Percentiles rank a stretch among this genome's conserved stretches.
Evolutionary conservation across 2,329 filamentous ascomycete genomes (phyloP).

Genomic region (Capronia americana): DNA sequence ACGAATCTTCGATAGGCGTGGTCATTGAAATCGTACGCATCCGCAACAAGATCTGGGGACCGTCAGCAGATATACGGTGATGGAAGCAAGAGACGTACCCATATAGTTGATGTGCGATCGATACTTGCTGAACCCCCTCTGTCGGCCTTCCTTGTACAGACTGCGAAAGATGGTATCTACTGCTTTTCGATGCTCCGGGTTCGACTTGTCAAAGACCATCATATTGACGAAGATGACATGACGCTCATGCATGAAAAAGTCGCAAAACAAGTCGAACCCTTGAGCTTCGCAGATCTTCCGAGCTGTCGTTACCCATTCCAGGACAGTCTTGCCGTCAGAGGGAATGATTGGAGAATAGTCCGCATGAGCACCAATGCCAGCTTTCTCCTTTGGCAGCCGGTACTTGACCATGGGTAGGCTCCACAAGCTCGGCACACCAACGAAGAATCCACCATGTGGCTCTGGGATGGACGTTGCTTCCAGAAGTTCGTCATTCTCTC

Average conservation of each 20-base stretch:
- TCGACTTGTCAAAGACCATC: slow-evolving; percentile 34
- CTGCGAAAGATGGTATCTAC: slow-evolving; percentile 30
- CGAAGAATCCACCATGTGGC: slow-evolving; percentile 33
- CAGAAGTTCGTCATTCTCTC: slow-evolving; percentile 28
- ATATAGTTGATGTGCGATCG: slow-evolving; percentile 35
- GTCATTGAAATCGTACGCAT: slow-evolving; percentile 32
- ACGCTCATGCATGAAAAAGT: slow-evolving; percentile 36
- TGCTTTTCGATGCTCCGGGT: slow-evolving; percentile 25
- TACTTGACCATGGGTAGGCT: slow-evolving; percentile 33
- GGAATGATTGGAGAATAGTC: slow-evolving; percentile 36
- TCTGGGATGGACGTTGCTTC: slow-evolving; percentile 31
- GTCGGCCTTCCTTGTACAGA: slow-evolving; percentile 26
- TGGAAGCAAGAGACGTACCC: slow-evolving; percentile 20
- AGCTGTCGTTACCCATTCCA: slow-evolving; percentile 32
- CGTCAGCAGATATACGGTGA: neutral
- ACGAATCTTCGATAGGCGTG: slow-evolving; percentile 35
- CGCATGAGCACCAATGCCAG: slow-evolving; percentile 32
- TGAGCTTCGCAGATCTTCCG: slow-evolving; percentile 27
- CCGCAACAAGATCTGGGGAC: slow-evolving; percentile 26
- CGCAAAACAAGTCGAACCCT: slow-evolving; percentile 34
- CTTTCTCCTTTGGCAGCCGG: slow-evolving; percentile 26
- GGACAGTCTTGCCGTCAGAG: slow-evolving; percentile 27
- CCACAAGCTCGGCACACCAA: slow-evolving; percentile 33
- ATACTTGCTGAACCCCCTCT: slow-evolving; percentile 35
- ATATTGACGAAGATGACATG: slow-evolving; percentile 37